Evolutionary conservation across 116 monocot species (phyloP), one percentile per base, ranked within the genome.

Genomic region (Dioscorea cayenensis): DNA sequence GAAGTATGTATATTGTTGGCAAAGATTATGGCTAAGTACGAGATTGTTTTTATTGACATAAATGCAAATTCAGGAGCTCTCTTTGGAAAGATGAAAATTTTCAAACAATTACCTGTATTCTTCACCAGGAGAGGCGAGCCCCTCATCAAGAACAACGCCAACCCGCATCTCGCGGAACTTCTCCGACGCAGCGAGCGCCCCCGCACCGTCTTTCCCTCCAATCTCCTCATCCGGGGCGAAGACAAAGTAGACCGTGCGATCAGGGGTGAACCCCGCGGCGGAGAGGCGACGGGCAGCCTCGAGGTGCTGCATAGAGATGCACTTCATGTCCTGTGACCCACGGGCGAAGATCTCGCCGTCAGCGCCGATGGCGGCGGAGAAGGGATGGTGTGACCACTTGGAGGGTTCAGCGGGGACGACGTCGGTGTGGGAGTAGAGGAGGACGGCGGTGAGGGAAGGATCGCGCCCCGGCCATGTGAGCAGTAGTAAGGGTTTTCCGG

Each of bases 281-380:
- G 18, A 13, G 64, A 99, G 90, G 50, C 79, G 81, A 66, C 80
- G 77, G 65, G 88, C 77, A 49, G 97, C 97, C 76, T 99, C 97
- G 14, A 99, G 77, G 74, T 99, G 87, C 84, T 99, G 97, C 69
- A 86, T 74, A 13, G 86, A 85, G 59, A 99, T 90, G 71, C 81
- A 99, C 84, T 99, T 99, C 97, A 99, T 99, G 82, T 99, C 97
- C 86, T 99, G 97, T 0, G 97, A 84, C 21, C 97, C 97, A 43
- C 97, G 86, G 51, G 97, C 90, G 79, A 79, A 84, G 76, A 99
- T 75, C 63, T 67, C 68, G 9, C 87, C 83, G 69, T 64, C 65
- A 37, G 80, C 25, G 60, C 77, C 83, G 10, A 89, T 12, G 50
- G 77, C 63, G 63, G 92, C 96, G 63, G 93, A 80, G 78, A 97